Evolutionary conservation across 139 green algal genomes (phyloP).

Genomic region (Coelastrella sp.): DNA sequence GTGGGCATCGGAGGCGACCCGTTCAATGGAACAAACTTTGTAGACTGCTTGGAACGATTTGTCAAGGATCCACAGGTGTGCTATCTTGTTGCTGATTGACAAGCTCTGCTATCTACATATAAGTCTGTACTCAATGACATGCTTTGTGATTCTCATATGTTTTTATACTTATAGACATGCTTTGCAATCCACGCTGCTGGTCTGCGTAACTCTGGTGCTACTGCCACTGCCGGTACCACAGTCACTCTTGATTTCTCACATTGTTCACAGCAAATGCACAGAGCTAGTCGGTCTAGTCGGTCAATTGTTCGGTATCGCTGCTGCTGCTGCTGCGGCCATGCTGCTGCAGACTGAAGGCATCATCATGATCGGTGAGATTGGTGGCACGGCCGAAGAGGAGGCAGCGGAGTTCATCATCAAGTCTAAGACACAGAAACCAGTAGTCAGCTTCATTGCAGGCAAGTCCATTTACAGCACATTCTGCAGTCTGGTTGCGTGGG

Average conservation of each 20-base stretch:
- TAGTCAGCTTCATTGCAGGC: conserved; percentile 98
- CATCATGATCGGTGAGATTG: conserved; percentile 99
- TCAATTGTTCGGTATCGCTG: not conserved
- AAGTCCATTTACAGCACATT: not conserved
- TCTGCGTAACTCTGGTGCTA: too few relatives aligned
- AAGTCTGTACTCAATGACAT: too few relatives aligned
- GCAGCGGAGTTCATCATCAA: conserved; percentile 93
- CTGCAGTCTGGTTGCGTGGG: too few relatives aligned
- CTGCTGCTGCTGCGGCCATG: conserved; percentile 8
- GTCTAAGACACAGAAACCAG: conserved; percentile 93
- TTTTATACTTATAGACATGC: too few relatives aligned
- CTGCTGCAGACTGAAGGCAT: conserved; percentile 91
- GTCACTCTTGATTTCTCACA: too few relatives aligned
- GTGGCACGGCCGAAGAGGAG: conserved; percentile 98
- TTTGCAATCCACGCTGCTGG: too few relatives aligned
- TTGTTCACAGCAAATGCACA: too few relatives aligned
- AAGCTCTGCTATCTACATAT: too few relatives aligned
- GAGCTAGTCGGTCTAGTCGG: too few relatives aligned
- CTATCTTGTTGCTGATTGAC: too few relatives aligned
- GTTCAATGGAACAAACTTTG: conserved; percentile 99
- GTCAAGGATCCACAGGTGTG: conserved; percentile 54
- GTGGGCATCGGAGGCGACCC: conserved; percentile 95
- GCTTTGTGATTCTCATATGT: too few relatives aligned
- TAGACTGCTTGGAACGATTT: conserved; percentile 97
- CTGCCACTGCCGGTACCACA: too few relatives aligned